Base-by-base conservation (phyloP, 352 stramenopile species). In the Globisporangium takayamanum region DNA sequence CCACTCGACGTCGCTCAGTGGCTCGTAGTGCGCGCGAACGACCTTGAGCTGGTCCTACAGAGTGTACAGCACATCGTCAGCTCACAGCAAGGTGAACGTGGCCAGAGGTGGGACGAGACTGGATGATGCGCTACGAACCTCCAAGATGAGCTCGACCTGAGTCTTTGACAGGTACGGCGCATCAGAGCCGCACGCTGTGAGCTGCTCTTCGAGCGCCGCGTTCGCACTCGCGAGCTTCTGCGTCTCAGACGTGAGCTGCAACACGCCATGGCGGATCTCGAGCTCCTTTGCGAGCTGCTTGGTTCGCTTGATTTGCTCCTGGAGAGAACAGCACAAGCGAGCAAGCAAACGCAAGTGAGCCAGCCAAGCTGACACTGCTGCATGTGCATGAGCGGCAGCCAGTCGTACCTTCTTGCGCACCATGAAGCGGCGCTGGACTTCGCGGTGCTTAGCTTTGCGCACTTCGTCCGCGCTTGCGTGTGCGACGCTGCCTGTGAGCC, bases 401-500 rank as follows among this genome's bases (percentile, higher is more conserved):
- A 2, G 16, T 7, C 16, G 8, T 30, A 68, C 66, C 63, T 78
- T 79, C 25, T 79, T 82, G 16, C 70, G 54, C 62, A 77, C 53
- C 30, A 78, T 72, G 46, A 82, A 79, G 47, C 70, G 70, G 6
- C 70, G 66, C 54, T 82, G 73, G 28, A 79, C 70, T 16, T 68
- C 70, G 47, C 70, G 63, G 48, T 79, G 73, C 53, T 79, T 79
- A 60, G 58, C 67, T 37, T 69, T 74, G 41, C 70, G 73, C 30
- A 53, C 42, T 14, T 76, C 68, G 22, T 64, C 69, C 18, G 44
- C 53, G 11, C 30, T 41, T 11, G 22, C 20, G 30, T 30, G 7
- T 7, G 33, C 28, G 2, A 5, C 37, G 16, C 3, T 10, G 10
- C 12, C n/a, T n/a, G 30, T 48, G 36, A 5, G 8, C 5, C 51